A percentile compares a stretch with the other conserved stretches of the same genome.
Evolutionary conservation across 1,284 basidiomycete species (phyloP).

Genomic region (Rugosomyces carneus): DNA sequence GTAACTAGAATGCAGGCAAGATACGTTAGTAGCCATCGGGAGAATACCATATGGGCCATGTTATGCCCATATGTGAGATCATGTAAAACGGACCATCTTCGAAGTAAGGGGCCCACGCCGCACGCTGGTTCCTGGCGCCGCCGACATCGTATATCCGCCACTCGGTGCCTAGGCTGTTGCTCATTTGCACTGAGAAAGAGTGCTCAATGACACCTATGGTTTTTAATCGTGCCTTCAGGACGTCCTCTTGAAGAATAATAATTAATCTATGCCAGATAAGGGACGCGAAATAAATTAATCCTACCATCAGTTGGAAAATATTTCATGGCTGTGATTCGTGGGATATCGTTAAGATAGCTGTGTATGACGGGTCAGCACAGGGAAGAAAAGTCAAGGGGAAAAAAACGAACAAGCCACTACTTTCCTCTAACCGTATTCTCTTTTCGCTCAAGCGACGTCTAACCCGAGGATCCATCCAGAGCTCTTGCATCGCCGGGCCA

Average conservation of each 20-base stretch:
- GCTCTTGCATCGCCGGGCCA: conserved; percentile 55
- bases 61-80: background rate
- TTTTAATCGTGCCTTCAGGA: conserved; percentile 64
- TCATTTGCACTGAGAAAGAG: conserved; percentile 56
- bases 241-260: conserved; percentile 47
- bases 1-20: conserved; percentile 43
- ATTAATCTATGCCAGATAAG: conserved; percentile 15
- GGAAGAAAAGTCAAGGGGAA: conserved; percentile 11
- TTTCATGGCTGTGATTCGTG: conserved; percentile 69
- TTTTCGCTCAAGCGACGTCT: conserved; percentile 54
- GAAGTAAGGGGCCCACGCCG: conserved; percentile 81
- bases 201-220: conserved; percentile 76
- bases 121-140: conserved; percentile 65
- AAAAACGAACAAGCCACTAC: conserved; percentile 68
- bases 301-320: conserved; percentile 75
- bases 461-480: conserved; percentile 68
- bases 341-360: conserved; percentile 75
- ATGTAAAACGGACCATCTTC: conserved; percentile 53
- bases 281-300: conserved; percentile 20
- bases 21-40: conserved; percentile 6
- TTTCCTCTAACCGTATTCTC: conserved; percentile 66
- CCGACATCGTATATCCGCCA: conserved; percentile 84
- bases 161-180: conserved; percentile 51
- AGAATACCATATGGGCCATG: background rate
- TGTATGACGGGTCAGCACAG: conserved; percentile 3